Conservation (phyloP, 768 basidiomycete species). For the Solioccasus polychromus region DNA sequence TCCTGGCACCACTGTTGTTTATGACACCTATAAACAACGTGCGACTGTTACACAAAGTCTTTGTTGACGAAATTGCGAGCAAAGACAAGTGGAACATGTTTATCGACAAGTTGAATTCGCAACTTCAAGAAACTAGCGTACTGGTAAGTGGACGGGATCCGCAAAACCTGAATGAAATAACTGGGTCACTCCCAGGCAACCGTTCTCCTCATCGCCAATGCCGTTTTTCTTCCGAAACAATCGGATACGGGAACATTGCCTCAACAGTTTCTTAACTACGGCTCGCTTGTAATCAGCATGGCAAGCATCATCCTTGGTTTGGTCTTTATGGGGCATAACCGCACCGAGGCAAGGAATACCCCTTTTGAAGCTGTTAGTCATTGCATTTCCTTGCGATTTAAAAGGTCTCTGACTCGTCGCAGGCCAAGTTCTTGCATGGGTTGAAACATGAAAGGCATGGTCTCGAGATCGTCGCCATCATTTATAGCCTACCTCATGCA, state of each 20-base stretch:
- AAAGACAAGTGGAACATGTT: constrained; percentile 43
- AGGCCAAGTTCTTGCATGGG: constrained; percentile 15
- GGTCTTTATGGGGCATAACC: constrained; percentile 42
- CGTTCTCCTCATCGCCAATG: constrained; percentile 56
- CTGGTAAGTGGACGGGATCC: constrained; percentile 37
- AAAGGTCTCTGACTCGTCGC: neutral
- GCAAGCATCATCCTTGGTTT: constrained; percentile 43
- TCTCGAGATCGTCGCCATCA: constrained; percentile 48
- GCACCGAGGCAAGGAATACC: constrained; percentile 29
- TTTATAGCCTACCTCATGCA: constrained; percentile 55
- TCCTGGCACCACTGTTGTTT: constrained; percentile 45
- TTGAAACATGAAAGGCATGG: constrained; percentile 33
- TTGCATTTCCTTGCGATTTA: neutral
- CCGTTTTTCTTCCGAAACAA: constrained; percentile 57
- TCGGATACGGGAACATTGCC: constrained; percentile 29
- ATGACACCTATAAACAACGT: constrained; percentile 48
- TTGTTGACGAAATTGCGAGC: constrained; percentile 45
- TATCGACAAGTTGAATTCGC: constrained; percentile 41
- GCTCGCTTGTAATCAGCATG: constrained; percentile 41
- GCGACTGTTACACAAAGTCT: constrained; percentile 44
- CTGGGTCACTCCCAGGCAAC: constrained; percentile 39
- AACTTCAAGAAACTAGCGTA: constrained; percentile 53
- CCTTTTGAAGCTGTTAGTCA: constrained; percentile 36
- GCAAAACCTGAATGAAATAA: neutral
- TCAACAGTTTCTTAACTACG: constrained; percentile 41